A percentile compares a stretch with the other conserved stretches of the same genome.
phyloP scores from a whole-genome alignment of 108 stramenopile genomes.

The Conticribra weissflogii region DNA sequence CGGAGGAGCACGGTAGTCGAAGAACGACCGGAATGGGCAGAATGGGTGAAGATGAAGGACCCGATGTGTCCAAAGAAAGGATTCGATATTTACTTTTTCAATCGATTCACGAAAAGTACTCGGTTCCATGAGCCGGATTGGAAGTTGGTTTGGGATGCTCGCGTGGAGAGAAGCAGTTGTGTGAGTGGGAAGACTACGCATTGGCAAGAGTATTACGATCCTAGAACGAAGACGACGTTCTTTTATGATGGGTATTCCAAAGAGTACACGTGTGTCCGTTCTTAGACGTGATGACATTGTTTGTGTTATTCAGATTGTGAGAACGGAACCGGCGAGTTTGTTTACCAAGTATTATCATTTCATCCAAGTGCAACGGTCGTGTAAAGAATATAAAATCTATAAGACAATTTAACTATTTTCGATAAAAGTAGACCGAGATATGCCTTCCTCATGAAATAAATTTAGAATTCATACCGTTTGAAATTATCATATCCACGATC shows the following conservation, averaged over 20 bases:
- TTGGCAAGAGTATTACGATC: conserved; percentile 36
- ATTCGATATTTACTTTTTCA: conserved; percentile 49
- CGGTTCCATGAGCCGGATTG: conserved; percentile 42
- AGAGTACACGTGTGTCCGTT: conserved; percentile 17
- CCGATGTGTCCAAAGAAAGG: conserved; percentile 34
- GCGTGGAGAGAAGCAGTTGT: conserved; percentile 29
- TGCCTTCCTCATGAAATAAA: too few species aligned
- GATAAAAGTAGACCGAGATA: too few species aligned
- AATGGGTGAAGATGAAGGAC: conserved; percentile 51
- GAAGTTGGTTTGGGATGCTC: conserved; percentile 36
- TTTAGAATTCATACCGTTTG: conserved; percentile 72
- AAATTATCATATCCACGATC: conserved; percentile 79
- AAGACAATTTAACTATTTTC: too few species aligned
- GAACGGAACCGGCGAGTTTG: too few species aligned
- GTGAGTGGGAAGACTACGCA: conserved; percentile 25
- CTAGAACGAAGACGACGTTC: conserved; percentile 22
- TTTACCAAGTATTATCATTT: too few species aligned
- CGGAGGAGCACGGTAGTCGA: conserved; percentile 36
- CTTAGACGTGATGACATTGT: not conserved
- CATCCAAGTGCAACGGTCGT: too few species aligned
- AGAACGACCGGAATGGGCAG: conserved; percentile 49
- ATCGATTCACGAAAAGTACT: conserved; percentile 39
- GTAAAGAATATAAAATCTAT: too few species aligned
- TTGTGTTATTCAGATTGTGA: not conserved
- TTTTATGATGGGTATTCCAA: conserved; percentile 19